Evolutionary conservation across 2,329 filamentous ascomycete species (phyloP), one percentile per base, ranked within the genome.

Genomic region (Lasiodiplodia citricola): DNA sequence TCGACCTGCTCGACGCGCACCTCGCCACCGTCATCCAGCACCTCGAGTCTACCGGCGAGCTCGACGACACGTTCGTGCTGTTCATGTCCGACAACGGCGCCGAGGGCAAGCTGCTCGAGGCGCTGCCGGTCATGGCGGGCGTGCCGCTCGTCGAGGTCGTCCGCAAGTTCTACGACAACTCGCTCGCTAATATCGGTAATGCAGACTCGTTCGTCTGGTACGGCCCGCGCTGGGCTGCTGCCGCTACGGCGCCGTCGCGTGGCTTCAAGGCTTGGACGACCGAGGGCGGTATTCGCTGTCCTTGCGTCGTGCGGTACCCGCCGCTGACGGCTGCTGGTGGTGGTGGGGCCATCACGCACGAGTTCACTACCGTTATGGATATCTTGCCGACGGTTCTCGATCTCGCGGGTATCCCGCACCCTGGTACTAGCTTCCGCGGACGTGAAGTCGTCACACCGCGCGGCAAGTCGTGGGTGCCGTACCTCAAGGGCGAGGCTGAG

Each of bases 81-180:
- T 69, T 69, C 54, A 57, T 66, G 52, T 69, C 67, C 4, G 67
- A 69, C 62, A 69, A 69, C 50, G 67, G 67, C 38, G 67, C 67
- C 60, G 67, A 69, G 28, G 67, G 67, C 35, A 60, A 60, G 44
- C 38, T 60, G 18, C 51, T 66, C 31, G 67, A 69, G 37, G 58
- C 56, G 16, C 47, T 68, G 35, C 66, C 66, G 13, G 44, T 69
- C 21, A 66, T 69, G 60, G 63, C 62, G 4, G 60, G 66, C 16
- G 50, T 58, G 18, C 56, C 66, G 57, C 57, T 68, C 21, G 66
- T 55, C 66, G 50, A 66, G 2, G 38, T 57, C 13, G 66, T 69
- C 28, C 11, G 35, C 11, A 57, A 57, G 18, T 66, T 51, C 55
- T 69, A 69, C 67, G 41, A 69, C 54, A 69, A 69, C 28, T 50